phyloP scores from a whole-genome alignment of 169 alveolate species.

The Plasmodium sp. region DNA sequence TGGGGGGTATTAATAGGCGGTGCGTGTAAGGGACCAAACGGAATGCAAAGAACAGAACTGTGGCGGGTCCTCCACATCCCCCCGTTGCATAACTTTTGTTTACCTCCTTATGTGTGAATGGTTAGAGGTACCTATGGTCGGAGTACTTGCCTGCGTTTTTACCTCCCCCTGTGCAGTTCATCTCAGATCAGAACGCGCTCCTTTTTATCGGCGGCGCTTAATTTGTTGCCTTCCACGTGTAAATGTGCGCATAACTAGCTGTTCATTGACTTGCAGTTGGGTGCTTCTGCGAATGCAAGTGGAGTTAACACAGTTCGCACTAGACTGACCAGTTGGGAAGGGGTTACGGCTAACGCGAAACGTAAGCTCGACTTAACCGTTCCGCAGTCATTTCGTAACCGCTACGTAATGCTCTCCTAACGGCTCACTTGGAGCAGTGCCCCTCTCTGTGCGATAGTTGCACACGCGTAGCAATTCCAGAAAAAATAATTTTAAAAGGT shows the following conservation, averaged over 20 bases:
- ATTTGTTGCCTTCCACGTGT: background rate
- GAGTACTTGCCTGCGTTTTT: background rate
- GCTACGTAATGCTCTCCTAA: background rate
- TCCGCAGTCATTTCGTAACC: background rate
- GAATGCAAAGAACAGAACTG: background rate
- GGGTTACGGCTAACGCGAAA: background rate
- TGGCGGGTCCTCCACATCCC: background rate
- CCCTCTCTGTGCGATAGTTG: background rate
- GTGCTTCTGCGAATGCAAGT: background rate
- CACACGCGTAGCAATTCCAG: background rate
- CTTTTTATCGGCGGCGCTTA: background rate
- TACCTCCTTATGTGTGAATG: background rate
- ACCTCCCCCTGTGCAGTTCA: background rate
- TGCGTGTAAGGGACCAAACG: background rate
- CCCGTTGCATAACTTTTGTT: background rate
- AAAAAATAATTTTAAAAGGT: background rate
- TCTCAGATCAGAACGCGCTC: background rate
- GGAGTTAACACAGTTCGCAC: background rate
- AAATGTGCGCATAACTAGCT: background rate
- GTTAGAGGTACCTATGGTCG: background rate
- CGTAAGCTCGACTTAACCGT: background rate
- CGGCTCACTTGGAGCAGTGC: background rate
- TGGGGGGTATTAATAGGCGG: background rate
- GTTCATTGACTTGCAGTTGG: background rate
- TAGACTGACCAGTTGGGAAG: background rate